Evolutionary conservation across 2,329 filamentous ascomycete genomes (phyloP), one percentile per base, ranked within the genome.

Genomic region (Aspergillus bombycis): DNA sequence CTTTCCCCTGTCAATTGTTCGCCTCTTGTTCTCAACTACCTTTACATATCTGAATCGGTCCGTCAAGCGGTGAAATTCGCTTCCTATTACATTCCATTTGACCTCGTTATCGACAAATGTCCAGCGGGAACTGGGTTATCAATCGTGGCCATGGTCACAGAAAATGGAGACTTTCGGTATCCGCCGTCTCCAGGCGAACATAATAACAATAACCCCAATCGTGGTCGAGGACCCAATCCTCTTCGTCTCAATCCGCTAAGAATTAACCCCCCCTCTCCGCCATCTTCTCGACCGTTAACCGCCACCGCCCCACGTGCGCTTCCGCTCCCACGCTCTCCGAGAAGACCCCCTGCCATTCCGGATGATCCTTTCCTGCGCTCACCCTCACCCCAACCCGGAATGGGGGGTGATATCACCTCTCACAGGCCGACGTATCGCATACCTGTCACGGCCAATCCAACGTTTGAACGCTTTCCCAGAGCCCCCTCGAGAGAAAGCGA

Each of bases 101-200:
- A 50, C 54, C 16, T 41, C 32, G 45, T 60, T 54, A 64, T 66
- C 70, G 72, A 77, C 76, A 73, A 79, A 79, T 79, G 77, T 79
- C 75, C 76, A 77, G 69, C 74, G 70, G 70, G 73, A 71, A 70
- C 73, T 75, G 72, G 69, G 67, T 74, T 63, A 67, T 70, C 71
- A 34, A 63, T 71, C 71, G 78, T 79, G 78, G 77, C 78, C 75
- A 80, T 80, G 78, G 77, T 79, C 78, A 79, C 77, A 76, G 76
- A 75, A 74, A 75, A 75, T 77, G 76, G 73, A 71, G 72, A 71
- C 64, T 66, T 70, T 74, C 75, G 71, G 69, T 75, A 73, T 68
- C 72, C 72, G 67, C 71, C 72, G 66, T 70, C 70, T 64, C 62
- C 68, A 66, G 73, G 67, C 72, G 71, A 74, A 64, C 71, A 73